Evolutionary conservation across 208 protist species (phyloP).

Genomic region (Crithidia sp.): DNA sequence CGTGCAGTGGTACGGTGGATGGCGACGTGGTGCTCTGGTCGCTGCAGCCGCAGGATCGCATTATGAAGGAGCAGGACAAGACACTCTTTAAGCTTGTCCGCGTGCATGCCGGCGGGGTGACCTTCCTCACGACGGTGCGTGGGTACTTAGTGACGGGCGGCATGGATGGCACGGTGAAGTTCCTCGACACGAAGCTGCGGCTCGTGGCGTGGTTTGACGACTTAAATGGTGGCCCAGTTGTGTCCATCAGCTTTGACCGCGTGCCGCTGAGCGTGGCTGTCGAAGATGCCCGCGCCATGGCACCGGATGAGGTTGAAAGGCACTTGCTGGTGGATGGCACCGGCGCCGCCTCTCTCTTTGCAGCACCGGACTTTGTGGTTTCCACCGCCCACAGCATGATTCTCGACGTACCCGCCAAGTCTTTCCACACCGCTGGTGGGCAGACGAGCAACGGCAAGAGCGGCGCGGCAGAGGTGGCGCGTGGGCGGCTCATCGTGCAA

Average conservation of each 20-base stretch:
- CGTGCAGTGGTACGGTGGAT: constrained; percentile 90
- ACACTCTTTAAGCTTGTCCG: constrained; percentile 93
- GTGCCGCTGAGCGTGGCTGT: constrained; percentile 19
- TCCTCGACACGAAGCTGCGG: constrained; percentile 94
- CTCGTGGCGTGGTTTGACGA: constrained; percentile 97
- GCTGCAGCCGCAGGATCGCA: constrained; percentile 71
- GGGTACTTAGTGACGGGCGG: constrained; percentile 94
- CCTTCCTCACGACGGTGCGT: constrained; percentile 72
- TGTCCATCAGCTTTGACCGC: constrained; percentile 92
- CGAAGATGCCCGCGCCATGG: constrained; percentile 41
- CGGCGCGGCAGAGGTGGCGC: constrained; percentile 42
- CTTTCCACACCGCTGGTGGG: constrained; percentile 73
- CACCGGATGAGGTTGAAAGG: constrained; percentile 40
- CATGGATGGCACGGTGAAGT: constrained; percentile 94
- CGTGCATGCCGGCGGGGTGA: constrained; percentile 82
- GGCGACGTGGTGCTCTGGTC: constrained; percentile 94
- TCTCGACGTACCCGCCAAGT: constrained; percentile 77
- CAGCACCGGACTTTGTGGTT: constrained; percentile 91
- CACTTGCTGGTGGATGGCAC: constrained; percentile 47
- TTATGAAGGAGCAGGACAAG: constrained; percentile 90
- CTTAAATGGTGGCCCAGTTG: constrained; percentile 92
- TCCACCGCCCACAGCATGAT: constrained; percentile 92
- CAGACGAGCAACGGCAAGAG: constrained; percentile 6
- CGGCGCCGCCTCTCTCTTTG: constrained; percentile 66
- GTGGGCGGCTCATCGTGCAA: constrained; percentile 88